Conservation (phyloP, 108 stramenopile genomes). For the Licmophora abbreviata region DNA sequence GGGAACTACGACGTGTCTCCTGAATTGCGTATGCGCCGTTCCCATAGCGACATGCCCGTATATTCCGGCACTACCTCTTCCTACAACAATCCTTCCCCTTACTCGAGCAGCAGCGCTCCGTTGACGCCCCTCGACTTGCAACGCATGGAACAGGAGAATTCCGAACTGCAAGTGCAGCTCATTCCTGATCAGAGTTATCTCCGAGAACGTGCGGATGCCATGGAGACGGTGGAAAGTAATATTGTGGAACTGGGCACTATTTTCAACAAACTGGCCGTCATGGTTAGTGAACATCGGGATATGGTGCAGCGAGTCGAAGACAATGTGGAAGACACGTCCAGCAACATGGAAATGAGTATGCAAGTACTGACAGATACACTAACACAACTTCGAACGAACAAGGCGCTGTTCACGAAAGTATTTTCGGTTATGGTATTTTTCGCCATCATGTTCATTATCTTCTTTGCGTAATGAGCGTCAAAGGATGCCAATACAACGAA, state of each 20-base stretch:
- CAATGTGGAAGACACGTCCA: slow-evolving; percentile 83
- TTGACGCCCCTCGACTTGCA: slow-evolving; percentile 82
- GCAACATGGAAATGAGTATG: slow-evolving; percentile 69
- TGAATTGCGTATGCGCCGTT: background rate
- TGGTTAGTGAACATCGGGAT: slow-evolving; percentile 82
- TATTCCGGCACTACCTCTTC: slow-evolving; percentile 1
- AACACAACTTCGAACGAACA: slow-evolving; percentile 61
- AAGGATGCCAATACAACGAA: too few relatives aligned
- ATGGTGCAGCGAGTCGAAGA: slow-evolving; percentile 88
- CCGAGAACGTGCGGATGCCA: slow-evolving; percentile 76
- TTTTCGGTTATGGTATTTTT: slow-evolving; percentile 72
- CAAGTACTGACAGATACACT: slow-evolving; percentile 71
- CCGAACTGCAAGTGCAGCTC: slow-evolving; percentile 58
- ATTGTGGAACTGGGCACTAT: slow-evolving; percentile 85
- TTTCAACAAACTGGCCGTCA: slow-evolving; percentile 81
- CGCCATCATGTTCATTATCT: slow-evolving; percentile 78
- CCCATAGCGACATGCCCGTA: background rate
- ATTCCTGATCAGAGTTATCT: slow-evolving; percentile 85
- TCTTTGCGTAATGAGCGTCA: slow-evolving; percentile 80
- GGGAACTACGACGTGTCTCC: slow-evolving; percentile 3
- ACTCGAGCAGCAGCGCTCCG: slow-evolving; percentile 9
- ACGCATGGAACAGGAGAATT: slow-evolving; percentile 74
- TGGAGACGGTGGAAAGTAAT: slow-evolving; percentile 73
- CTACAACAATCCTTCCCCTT: slow-evolving; percentile 6
- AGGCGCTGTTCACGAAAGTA: slow-evolving; percentile 55